Base-by-base conservation (phyloP, 192 early-diverging fungal species). In the Podila minutissima region DNA sequence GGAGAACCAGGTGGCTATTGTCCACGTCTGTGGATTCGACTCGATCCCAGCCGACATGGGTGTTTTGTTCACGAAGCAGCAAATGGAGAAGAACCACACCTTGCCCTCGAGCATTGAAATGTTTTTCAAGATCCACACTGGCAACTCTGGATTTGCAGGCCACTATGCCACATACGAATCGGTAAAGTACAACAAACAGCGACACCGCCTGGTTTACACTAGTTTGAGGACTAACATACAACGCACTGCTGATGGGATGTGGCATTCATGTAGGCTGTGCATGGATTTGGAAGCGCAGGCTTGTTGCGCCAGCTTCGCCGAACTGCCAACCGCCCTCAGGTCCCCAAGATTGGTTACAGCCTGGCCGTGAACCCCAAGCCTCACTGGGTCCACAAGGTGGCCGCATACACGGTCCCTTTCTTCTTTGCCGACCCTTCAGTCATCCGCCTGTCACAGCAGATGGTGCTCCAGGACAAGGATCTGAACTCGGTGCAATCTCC, bases 41-140 rank as follows among this genome's bases (percentile, higher is more conserved):
- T 83, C 85, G 62, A 82, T 93, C n/a, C 92, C 92, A 41, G 85
- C 87, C 3, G 92, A 94, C 74, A 67, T 93, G 61, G 92, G 91
- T 24, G 84, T 88, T 15, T 66, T 92, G 17, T 90, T 77, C 66
- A 84, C 82, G 13, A 94, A 94, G 65, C 69, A 82, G 9, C 74
- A 87, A 38, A 84, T 91, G 49, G 49, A 77, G 29, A 71, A 68
- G 12, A 13, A 57, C 8, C 71, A 84, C 13, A 82, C 79, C 37
- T 69, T 86, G 6, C 87, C 88, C 2, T 77, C 89, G 28, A 71
- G 73, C 35, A 87, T 89, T 29, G 92, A 94, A 67, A 89, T 92
- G 84, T 91, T 87, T 75, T 86, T 91, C 41, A 78, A 79, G 29
- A 20, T 91, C 5, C 73, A 82, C 35, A 67, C 77, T 32, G 91